Percentiles rank a stretch among this genome's conserved stretches.
These are phyloP conservation scores for barley (Hordeum vulgare) DNA, from an alignment of 176 grass and related monocot species.

Conservation along the genomic window MorexV3_pseudomolecules_assembly NC_058520.1:535749546-535750045, in stretches of 20 bases:
- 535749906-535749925: background rate
- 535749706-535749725: conserved; percentile 70
- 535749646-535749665: conserved; percentile 38
- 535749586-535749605: background rate
- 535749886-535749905: background rate
- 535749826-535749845: background rate
- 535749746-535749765: background rate
- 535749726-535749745: conserved; percentile 19
- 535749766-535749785: conserved; percentile 13
- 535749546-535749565: conserved; percentile 1
- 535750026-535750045: conserved; percentile 9
- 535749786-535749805: background rate
- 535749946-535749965: conserved; percentile 87
- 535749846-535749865: background rate
- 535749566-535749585: background rate
- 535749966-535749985: conserved; percentile 34
- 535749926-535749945: conserved; percentile 37
- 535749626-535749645: background rate
- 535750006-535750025: conserved; percentile 48
- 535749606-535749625: conserved; percentile 10
- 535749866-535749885: background rate
- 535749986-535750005: conserved; percentile 37
- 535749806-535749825: background rate
- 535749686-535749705: conserved; percentile 75
- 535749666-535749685: conserved; percentile 39